Evolutionary conservation across 176 grass and related monocot species (phyloP).

Genomic region (Chrysopogon serrulatus): DNA sequence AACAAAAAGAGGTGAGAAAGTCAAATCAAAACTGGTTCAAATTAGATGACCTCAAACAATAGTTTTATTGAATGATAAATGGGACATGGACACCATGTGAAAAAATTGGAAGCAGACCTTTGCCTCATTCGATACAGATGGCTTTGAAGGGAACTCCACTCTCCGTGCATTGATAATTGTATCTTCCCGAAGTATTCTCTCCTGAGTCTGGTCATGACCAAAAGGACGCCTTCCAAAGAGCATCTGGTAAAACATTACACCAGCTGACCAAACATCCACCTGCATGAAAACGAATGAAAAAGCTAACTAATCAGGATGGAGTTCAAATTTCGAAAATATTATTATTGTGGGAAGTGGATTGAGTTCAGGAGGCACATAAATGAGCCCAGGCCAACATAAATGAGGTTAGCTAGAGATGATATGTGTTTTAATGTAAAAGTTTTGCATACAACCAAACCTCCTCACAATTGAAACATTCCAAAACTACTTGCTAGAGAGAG

Average conservation of each 20-base stretch:
- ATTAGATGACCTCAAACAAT: too few species aligned
- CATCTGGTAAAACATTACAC: slow-evolving; percentile 99
- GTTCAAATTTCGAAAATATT: not conserved
- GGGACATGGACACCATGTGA: slow-evolving; percentile 14
- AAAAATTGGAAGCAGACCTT: slow-evolving; percentile 53
- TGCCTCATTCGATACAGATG: slow-evolving; percentile 86
- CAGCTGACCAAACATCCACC: slow-evolving; percentile 99
- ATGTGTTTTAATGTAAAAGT: not conserved
- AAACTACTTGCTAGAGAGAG: not conserved
- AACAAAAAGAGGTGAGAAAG: too few species aligned
- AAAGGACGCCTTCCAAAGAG: slow-evolving; percentile 89
- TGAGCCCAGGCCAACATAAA: not conserved
- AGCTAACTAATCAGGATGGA: slow-evolving; percentile 3
- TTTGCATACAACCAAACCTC: not conserved
- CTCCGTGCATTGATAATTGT: slow-evolving; percentile 96
- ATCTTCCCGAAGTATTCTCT: slow-evolving; percentile 97
- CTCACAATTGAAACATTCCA: not conserved
- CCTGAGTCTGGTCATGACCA: slow-evolving; percentile 97
- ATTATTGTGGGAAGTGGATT: not conserved
- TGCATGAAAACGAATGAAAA: slow-evolving; percentile 32
- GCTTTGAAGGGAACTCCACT: slow-evolving; percentile 94
- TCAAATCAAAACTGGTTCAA: too few species aligned
- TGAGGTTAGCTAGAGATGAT: not conserved
- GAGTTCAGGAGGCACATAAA: slow-evolving; percentile 18
- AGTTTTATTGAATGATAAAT: too few species aligned